Conservation (phyloP, 371 early-diverging fungal genomes). For the Mucor circinelloides region DNA sequence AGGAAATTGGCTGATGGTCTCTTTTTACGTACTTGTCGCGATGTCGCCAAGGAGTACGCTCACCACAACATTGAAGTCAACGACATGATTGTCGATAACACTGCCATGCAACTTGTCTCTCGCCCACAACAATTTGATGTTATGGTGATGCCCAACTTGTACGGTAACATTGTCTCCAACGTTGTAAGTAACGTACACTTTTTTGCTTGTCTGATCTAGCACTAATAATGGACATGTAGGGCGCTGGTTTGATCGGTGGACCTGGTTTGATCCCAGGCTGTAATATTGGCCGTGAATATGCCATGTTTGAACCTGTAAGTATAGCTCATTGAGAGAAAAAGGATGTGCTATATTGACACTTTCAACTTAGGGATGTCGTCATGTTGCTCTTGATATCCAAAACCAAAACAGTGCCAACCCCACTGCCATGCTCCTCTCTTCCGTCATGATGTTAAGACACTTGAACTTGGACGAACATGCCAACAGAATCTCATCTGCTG, state of each 20-base stretch:
- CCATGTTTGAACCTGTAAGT: conserved; percentile 90
- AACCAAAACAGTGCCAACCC: conserved; percentile 94
- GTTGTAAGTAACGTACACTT: conserved; percentile 48
- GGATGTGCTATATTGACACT: background rate
- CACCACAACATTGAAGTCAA: conserved; percentile 84
- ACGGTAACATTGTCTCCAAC: conserved; percentile 96
- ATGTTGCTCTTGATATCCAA: conserved; percentile 93
- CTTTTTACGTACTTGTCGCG: conserved; percentile 92
- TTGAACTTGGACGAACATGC: conserved; percentile 85
- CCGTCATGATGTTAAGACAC: conserved; percentile 93
- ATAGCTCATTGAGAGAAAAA: background rate
- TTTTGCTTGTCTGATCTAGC: too few species aligned
- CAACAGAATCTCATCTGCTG: conserved; percentile 80
- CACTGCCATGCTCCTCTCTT: conserved; percentile 85
- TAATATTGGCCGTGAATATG: conserved; percentile 94
- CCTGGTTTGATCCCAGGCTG: conserved; percentile 95
- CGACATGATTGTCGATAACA: conserved; percentile 99
- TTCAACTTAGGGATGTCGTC: conserved; percentile 80
- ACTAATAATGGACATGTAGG: conserved; percentile 43
- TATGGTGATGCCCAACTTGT: conserved; percentile 97
- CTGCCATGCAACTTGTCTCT: conserved; percentile 97
- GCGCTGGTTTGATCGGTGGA: conserved; percentile 95
- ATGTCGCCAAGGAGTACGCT: conserved; percentile 90
- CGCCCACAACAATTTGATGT: conserved; percentile 97
- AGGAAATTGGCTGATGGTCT: conserved; percentile 97